phyloP scores from a whole-genome alignment of 225 moss, liverwort and hornwort species.

The Neckera pumila region DNA sequence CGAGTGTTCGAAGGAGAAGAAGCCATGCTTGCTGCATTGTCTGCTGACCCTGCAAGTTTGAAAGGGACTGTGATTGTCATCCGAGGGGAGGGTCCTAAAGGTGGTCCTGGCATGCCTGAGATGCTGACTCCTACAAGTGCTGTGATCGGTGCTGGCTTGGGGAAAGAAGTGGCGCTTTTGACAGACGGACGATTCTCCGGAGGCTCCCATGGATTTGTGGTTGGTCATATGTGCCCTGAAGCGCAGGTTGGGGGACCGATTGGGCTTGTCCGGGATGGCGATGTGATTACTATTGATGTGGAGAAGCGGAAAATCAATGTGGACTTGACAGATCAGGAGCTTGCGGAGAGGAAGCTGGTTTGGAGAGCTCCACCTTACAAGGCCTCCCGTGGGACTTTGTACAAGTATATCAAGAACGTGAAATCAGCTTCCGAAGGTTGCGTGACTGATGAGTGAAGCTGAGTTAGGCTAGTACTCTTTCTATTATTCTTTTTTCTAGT shows the following conservation, averaged over 20 bases:
- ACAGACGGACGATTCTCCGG: conserved; percentile 95
- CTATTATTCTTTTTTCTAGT: neutral
- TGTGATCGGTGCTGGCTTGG: conserved; percentile 92
- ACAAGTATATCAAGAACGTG: conserved; percentile 91
- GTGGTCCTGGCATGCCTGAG: conserved; percentile 98
- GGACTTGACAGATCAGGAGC: conserved; percentile 51
- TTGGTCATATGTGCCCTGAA: conserved; percentile 84
- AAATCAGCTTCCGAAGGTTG: conserved; percentile 90
- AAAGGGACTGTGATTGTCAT: conserved; percentile 86
- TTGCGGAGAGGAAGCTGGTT: conserved; percentile 32
- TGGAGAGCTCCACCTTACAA: conserved; percentile 78
- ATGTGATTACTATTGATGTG: conserved; percentile 70
- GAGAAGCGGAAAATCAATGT: conserved; percentile 68
- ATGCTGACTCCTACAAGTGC: conserved; percentile 99
- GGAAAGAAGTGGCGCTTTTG: conserved; percentile 81
- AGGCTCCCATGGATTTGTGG: conserved; percentile 92
- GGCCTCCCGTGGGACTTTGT: conserved; percentile 68
- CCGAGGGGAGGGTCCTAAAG: conserved; percentile 76
- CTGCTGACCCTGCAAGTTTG: conserved; percentile 54
- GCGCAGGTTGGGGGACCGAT: conserved; percentile 94
- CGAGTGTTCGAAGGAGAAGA: conserved; percentile 91
- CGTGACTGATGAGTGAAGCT: conserved; percentile 76
- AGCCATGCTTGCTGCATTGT: conserved; percentile 72
- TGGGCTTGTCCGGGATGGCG: conserved; percentile 62
- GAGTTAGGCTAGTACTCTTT: neutral